phyloP scores from a whole-genome alignment of 2,329 filamentous ascomycete genomes.

The Fusarium odoratissimum region DNA sequence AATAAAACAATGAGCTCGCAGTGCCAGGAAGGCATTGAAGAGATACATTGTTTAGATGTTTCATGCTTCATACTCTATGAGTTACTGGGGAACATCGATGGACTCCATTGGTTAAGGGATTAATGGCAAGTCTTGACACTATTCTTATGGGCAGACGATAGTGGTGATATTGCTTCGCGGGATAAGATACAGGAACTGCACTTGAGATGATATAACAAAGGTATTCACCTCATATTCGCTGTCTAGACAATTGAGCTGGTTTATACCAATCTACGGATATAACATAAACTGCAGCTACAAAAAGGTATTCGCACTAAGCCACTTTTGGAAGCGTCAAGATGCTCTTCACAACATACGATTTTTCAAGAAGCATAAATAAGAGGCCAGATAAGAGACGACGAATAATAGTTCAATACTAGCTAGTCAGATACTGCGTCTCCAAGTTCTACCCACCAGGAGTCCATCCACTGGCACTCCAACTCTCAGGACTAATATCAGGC shows the following conservation, averaged over 20 bases:
- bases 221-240: neutral
- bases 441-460: neutral
- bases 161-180: no score
- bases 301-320: rapidly evolving
- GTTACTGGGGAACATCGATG: neutral
- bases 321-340: rapidly evolving
- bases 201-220: no score
- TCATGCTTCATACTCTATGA: neutral
- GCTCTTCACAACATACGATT: rapidly evolving
- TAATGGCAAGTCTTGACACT: neutral
- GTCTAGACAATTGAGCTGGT: rapidly evolving
- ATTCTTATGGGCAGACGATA: rapidly evolving
- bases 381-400: rapidly evolving
- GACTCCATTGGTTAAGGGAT: neutral
- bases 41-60: no score
- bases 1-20: rapidly evolving
- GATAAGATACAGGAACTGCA: no score
- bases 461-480: slow-evolving; percentile 38
- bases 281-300: rapidly evolving
- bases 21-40: no score
- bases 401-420: rapidly evolving
- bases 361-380: rapidly evolving
- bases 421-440: rapidly evolving
- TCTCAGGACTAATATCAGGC: slow-evolving; percentile 45
- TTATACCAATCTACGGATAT: rapidly evolving